Evolutionary conservation across 306 rosid genomes (phyloP).

Genomic region (Quillaja saponaria): DNA sequence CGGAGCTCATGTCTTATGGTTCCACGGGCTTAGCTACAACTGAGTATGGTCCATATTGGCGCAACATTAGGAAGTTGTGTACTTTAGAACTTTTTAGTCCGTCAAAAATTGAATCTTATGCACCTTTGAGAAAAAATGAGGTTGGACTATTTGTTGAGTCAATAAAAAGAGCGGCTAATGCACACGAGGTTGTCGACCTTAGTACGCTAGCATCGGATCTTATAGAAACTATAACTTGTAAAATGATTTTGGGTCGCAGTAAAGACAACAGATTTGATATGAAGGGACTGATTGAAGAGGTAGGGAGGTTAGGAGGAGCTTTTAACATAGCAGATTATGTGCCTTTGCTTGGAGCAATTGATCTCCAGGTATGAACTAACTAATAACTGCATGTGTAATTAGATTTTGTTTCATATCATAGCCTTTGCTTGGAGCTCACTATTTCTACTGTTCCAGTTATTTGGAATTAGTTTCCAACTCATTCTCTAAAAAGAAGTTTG

Average conservation of each 20-base stretch:
- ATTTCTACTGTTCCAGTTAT: too few species aligned
- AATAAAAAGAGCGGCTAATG: slow-evolving; percentile 3
- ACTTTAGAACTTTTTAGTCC: slow-evolving; percentile 28
- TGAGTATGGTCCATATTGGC: slow-evolving; percentile 41
- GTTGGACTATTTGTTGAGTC: too few species aligned
- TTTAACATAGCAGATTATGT: slow-evolving; percentile 49
- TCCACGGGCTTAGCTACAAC: slow-evolving; percentile 42
- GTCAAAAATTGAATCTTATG: too few species aligned
- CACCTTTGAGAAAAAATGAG: too few species aligned
- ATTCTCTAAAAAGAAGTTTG: too few species aligned
- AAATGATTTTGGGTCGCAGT: too few species aligned
- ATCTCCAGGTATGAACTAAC: slow-evolving; percentile 37
- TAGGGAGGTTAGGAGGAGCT: slow-evolving; percentile 8
- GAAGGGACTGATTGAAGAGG: slow-evolving; percentile 29
- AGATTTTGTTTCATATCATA: too few species aligned
- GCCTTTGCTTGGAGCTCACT: too few species aligned
- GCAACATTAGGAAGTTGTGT: slow-evolving; percentile 37
- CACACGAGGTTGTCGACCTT: slow-evolving; percentile 30
- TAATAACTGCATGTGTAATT: neutral
- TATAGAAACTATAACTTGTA: too few species aligned
- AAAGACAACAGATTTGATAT: too few species aligned
- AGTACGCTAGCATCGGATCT: slow-evolving; percentile 9
- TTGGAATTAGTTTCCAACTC: too few species aligned
- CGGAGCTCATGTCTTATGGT: slow-evolving; percentile 27
- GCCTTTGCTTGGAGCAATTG: too few species aligned